Evolutionary conservation across 345 rosid species (phyloP).

Genomic region (Gossypium rotundifolium): DNA sequence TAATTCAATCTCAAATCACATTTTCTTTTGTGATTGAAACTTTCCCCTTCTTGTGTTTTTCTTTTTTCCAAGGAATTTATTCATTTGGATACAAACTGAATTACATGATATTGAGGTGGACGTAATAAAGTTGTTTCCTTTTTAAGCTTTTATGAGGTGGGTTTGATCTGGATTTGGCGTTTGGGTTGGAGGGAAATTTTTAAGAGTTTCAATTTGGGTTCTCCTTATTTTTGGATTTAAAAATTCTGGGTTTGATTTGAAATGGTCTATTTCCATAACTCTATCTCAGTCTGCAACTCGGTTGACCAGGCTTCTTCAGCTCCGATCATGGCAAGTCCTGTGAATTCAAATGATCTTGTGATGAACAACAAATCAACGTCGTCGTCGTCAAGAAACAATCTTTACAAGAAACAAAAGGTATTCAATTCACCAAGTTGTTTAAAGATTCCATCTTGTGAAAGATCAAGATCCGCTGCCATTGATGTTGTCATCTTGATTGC

Average conservation of each 20-base stretch:
- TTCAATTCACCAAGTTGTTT: slow-evolving; percentile 32
- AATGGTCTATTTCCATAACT: slow-evolving; percentile 77
- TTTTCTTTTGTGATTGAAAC: background rate
- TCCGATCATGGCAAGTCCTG: slow-evolving; percentile 46
- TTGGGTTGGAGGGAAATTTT: background rate
- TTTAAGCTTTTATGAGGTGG: background rate
- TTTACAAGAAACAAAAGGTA: slow-evolving; percentile 30
- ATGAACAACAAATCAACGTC: slow-evolving; percentile 27
- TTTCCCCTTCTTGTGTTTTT: background rate
- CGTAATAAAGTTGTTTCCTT: background rate
- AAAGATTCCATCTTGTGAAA: slow-evolving; percentile 43
- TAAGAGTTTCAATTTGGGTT: background rate
- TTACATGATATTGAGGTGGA: background rate
- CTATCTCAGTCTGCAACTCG: slow-evolving; percentile 78
- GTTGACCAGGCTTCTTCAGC: slow-evolving; percentile 50
- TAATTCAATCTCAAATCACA: slow-evolving; percentile 9
- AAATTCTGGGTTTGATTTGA: slow-evolving; percentile 37
- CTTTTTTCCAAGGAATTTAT: background rate
- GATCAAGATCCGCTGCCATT: slow-evolving; percentile 64
- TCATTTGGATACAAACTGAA: background rate
- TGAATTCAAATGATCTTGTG: slow-evolving; percentile 36
- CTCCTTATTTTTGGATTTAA: slow-evolving; percentile 7
- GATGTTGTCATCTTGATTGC: slow-evolving; percentile 68
- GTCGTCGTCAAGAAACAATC: slow-evolving; percentile 18
- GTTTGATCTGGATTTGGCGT: background rate